These are phyloP conservation scores for Xenoacremonium recifei DNA, from an alignment of 2,329 filamentous ascomycete species.

Conservation along the genomic window DNA sequence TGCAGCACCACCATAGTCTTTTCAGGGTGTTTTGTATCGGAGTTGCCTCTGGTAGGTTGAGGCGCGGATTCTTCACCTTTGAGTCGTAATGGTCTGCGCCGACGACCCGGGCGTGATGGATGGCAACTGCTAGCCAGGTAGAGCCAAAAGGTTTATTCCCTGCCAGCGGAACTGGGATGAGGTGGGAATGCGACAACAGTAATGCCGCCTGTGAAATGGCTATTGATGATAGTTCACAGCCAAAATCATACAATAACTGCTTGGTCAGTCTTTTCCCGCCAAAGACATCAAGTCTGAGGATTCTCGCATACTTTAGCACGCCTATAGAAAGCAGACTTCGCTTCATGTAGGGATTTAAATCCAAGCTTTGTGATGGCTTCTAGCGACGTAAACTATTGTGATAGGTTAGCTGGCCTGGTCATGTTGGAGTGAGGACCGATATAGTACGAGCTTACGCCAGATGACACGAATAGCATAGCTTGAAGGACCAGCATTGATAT, in stretches of 20 bases:
- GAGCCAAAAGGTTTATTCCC: no score
- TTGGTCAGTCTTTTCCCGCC: no score
- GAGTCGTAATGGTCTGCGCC: slow-evolving; percentile 1
- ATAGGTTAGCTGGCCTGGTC: no score
- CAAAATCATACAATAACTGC: neutral
- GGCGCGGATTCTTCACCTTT: neutral
- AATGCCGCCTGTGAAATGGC: slow-evolving; percentile 3
- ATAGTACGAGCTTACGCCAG: slow-evolving; percentile 9
- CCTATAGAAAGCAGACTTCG: slow-evolving; percentile 2
- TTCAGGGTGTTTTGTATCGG: slow-evolving; percentile 32
- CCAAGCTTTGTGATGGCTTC: no score
- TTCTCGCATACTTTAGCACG: slow-evolving; percentile 3
- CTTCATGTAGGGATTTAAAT: neutral
- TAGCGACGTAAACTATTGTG: no score
- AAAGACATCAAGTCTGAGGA: slow-evolving; percentile 1
- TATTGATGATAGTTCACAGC: neutral
- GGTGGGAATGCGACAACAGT: slow-evolving; percentile 4
- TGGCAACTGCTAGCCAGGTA: slow-evolving; percentile 6
- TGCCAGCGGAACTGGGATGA: no score
- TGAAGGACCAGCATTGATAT: slow-evolving; percentile 14
- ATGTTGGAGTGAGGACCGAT: neutral
- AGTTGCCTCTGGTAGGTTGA: neutral
- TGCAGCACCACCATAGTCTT: slow-evolving; percentile 53
- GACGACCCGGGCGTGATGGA: slow-evolving; percentile 5
- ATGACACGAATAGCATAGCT: slow-evolving; percentile 17